These are phyloP conservation scores for Xylaria telfairii DNA, from an alignment of 495 filamentous ascomycete genomes.

Conservation along the genomic window DNA sequence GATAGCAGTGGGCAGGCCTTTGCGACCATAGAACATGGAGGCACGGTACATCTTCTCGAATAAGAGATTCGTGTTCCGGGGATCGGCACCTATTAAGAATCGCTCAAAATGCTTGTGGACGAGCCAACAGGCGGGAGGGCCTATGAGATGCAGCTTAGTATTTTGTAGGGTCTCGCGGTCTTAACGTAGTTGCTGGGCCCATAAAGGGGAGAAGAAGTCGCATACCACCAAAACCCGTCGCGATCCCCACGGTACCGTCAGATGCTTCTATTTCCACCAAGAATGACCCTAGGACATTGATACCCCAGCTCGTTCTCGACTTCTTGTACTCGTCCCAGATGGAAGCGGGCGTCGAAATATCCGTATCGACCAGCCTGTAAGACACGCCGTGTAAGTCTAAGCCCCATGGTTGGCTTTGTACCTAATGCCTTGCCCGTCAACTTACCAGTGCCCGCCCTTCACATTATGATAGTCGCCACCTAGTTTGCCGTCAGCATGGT, in stretches of 20 bases:
- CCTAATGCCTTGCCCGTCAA: neutral
- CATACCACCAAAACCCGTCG: conserved; percentile 86
- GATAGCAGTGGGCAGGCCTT: conserved; percentile 85
- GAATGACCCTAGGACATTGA: conserved; percentile 93
- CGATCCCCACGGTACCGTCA: conserved; percentile 89
- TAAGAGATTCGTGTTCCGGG: conserved; percentile 82
- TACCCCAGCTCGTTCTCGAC: conserved; percentile 90
- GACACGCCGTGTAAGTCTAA: conserved; percentile 14
- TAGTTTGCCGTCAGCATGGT: conserved; percentile 23
- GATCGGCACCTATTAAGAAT: conserved; percentile 87
- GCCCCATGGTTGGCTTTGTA: neutral
- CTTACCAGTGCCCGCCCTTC: conserved; percentile 82
- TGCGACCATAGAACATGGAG: conserved; percentile 94
- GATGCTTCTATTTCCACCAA: conserved; percentile 89
- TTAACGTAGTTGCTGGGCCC: neutral
- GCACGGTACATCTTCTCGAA: conserved; percentile 97
- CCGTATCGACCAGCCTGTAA: conserved; percentile 78
- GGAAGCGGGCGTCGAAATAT: conserved; percentile 91
- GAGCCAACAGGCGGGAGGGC: conserved; percentile 90
- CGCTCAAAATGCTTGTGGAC: conserved; percentile 89
- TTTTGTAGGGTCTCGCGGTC: too few relatives aligned
- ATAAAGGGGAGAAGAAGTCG: neutral
- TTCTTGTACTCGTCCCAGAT: conserved; percentile 84
- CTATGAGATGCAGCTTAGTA: conserved; percentile 36
- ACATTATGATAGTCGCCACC: conserved; percentile 96